Percentiles rank a stretch among this genome's conserved stretches.
Evolutionary conservation across 1,284 basidiomycete species (phyloP).

Genomic region (Quambalaria eucalypti): DNA sequence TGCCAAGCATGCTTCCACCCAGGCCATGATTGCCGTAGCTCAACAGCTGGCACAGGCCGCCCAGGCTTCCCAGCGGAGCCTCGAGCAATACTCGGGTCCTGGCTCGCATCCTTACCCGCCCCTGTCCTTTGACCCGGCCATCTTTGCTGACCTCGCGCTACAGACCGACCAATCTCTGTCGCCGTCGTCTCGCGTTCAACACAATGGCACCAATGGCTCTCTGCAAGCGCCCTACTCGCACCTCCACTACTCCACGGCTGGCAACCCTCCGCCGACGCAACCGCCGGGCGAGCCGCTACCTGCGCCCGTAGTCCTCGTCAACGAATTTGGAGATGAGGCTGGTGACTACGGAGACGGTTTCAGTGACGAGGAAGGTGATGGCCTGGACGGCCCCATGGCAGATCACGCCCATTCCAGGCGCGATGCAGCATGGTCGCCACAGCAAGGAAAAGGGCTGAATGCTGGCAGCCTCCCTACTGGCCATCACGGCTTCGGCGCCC

Average conservation of each 20-base stretch:
- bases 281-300: conserved; percentile 32
- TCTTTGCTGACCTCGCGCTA: conserved; percentile 41
- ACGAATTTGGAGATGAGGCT: conserved; percentile 38
- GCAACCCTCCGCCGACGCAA: conserved; percentile 32
- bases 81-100: conserved; percentile 32
- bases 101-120: conserved; percentile 28
- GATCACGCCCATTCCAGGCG: neutral
- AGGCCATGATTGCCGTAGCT: conserved; percentile 47
- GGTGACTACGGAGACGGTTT: conserved; percentile 36
- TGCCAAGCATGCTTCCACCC: conserved; percentile 36
- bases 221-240: conserved; percentile 10
- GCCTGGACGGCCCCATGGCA: conserved; percentile 16
- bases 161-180: conserved; percentile 28
- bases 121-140: conserved; percentile 37
- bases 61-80: conserved; percentile 39
- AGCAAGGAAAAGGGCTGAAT: neutral
- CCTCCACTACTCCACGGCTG: conserved; percentile 20
- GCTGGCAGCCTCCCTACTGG: too few relatives aligned
- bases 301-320: conserved; percentile 38
- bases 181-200: too few relatives aligned
- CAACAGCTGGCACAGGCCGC: conserved; percentile 44
- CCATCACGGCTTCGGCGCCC: conserved; percentile 2
- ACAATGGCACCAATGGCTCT: conserved; percentile 26
- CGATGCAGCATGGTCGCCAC: conserved; percentile 5
- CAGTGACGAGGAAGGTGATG: conserved; percentile 36